Evolutionary conservation across 2,329 filamentous ascomycete species (phyloP).

Genomic region (Juglanconis juglandina): DNA sequence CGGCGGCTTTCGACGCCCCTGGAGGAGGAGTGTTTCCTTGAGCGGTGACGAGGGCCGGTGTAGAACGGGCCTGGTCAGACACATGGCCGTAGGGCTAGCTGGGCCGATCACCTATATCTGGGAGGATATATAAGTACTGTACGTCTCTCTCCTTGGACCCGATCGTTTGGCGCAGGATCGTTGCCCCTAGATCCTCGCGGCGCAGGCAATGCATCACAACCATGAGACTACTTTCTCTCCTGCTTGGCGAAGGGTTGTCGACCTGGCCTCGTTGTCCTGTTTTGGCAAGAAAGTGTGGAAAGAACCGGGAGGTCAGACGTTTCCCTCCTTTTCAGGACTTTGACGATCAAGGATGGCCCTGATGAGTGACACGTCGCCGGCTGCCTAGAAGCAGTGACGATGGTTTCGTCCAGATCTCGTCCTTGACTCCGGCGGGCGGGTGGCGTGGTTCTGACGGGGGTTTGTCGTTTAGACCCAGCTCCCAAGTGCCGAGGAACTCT

Average conservation of each 20-base stretch:
- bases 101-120: no score
- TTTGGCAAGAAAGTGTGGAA: neutral
- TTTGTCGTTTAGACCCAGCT: neutral
- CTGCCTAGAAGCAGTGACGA: neutral
- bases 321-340: neutral
- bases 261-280: neutral
- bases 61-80: neutral
- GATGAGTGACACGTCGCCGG: neutral
- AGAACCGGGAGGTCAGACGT: neutral
- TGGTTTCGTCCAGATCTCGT: neutral
- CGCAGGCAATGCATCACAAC: no score
- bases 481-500: neutral
- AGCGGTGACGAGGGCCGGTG: neutral
- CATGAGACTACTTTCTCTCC: neutral
- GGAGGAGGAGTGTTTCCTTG: neutral
- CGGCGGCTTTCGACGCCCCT: neutral
- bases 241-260: no score
- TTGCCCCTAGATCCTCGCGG: slow-evolving; percentile 7
- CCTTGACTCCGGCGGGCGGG: no score
- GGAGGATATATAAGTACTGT: no score
- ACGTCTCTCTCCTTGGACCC: no score
- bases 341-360: neutral
- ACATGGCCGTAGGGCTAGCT: neutral
- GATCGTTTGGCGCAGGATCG: neutral
- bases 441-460: no score